A percentile compares a stretch with the other conserved stretches of the same genome.
phyloP scores from a whole-genome alignment of 23 red algal genomes.

The Gracilariopsis chorda region DNA sequence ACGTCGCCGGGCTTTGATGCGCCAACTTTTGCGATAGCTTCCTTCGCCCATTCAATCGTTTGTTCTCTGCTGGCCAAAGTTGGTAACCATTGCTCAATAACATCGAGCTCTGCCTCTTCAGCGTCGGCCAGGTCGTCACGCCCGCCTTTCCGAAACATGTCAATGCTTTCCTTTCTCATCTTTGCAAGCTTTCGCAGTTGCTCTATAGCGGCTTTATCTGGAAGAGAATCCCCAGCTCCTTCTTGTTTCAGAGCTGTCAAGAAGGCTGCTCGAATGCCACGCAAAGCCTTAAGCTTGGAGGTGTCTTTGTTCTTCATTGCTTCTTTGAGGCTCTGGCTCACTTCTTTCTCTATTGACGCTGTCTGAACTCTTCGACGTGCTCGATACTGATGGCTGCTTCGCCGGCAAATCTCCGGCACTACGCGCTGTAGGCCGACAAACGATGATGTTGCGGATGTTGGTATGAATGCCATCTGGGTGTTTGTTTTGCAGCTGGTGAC shows the following conservation, averaged over 20 bases:
- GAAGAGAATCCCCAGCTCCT: slow-evolving; percentile 45
- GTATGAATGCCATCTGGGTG: not conserved
- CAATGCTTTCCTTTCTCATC: slow-evolving; percentile 76
- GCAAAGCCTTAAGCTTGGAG: slow-evolving; percentile 24
- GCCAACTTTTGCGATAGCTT: slow-evolving; percentile 47
- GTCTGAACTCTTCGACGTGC: not conserved
- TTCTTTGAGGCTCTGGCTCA: slow-evolving; percentile 44
- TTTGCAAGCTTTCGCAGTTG: slow-evolving; percentile 73
- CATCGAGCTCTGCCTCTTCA: slow-evolving; percentile 63
- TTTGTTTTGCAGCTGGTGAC: too few species aligned
- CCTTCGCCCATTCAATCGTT: slow-evolving; percentile 53
- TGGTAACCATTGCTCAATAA: slow-evolving; percentile 80
- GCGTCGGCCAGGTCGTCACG: slow-evolving; percentile 62
- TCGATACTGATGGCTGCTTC: not conserved
- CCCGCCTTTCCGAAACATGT: slow-evolving; percentile 74
- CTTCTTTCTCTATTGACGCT: slow-evolving; percentile 46
- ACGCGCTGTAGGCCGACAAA: not conserved
- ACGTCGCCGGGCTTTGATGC: slow-evolving; percentile 33
- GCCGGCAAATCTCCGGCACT: not conserved
- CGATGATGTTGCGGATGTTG: not conserved
- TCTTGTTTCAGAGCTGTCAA: slow-evolving; percentile 54
- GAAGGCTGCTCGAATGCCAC: slow-evolving; percentile 78
- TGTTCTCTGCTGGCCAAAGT: slow-evolving; percentile 51
- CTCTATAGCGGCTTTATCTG: slow-evolving; percentile 55
- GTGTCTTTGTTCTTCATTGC: slow-evolving; percentile 80